These are phyloP conservation scores for Saturnispora dispora DNA, from an alignment of 805 yeast species.

Conservation along the genomic window DNA sequence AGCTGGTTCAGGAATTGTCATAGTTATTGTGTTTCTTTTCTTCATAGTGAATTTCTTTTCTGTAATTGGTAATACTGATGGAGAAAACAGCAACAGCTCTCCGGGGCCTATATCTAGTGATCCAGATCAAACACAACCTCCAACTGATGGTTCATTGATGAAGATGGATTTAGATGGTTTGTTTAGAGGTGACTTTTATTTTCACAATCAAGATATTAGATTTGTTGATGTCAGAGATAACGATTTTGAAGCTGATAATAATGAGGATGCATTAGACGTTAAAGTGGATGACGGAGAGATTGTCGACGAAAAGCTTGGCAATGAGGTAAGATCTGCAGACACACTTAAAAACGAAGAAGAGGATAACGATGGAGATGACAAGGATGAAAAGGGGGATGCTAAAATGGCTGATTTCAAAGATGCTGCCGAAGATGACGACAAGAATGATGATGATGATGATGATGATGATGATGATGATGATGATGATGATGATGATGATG, in stretches of 20 bases:
- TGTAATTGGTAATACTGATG: not conserved
- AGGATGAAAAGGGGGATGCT: too few species aligned
- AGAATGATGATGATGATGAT: not conserved
- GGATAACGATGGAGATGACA: not conserved
- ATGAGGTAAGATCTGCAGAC: not conserved
- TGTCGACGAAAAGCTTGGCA: not conserved
- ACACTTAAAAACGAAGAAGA: not conserved
- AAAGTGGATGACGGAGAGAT: not conserved
- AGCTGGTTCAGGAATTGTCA: not conserved
- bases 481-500: not conserved
- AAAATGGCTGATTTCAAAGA: too few species aligned
- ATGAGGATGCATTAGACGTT: not conserved
- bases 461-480: not conserved
- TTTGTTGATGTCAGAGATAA: conserved; percentile 1
- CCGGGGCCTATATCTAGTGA: not conserved
- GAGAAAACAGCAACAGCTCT: too few species aligned
- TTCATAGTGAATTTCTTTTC: not conserved
- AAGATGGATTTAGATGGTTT: not conserved
- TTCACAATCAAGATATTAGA: not conserved
- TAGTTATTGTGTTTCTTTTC: not conserved
- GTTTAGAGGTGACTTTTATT: not conserved
- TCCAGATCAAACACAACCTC: not conserved
- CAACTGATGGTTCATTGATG: not conserved
- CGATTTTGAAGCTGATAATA: not conserved
- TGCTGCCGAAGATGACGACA: not conserved